Evolutionary conservation across 208 protist species (phyloP), one percentile per base, ranked within the genome.

Genomic region (Wallacemonas collosoma): DNA sequence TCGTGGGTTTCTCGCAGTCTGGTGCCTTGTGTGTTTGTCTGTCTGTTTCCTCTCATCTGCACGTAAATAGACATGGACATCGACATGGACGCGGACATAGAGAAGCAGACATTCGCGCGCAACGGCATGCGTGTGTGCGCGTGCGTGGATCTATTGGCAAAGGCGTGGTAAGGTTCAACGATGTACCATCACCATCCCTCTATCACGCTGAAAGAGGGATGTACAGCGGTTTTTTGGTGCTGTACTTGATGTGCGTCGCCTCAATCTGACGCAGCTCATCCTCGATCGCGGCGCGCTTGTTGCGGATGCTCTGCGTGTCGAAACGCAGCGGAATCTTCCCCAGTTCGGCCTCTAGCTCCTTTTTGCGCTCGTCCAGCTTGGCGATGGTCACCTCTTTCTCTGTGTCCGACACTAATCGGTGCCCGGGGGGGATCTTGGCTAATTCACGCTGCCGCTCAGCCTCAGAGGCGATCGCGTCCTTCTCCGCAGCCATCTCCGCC

Each of bases 281-380:
- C 68, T 96, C 87, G 69, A 96, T 94, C 43, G 73, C 72, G 45
- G 68, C 61, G 4, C 87, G 83, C 2, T 78, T 74, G 62, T 80
- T 80, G 55, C 86, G 85, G 43, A 93, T 93, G 1, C 85, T 76
- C 61, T 87, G 80, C 26, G 91, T 96, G 71, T 96, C 91, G 62
- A 88, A 96, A 26, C 91, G 89, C 41, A 96, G 85, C 11, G 91
- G 91, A 75, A 96, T 91, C 43, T 89, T 87, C 40, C 80, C 80
- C 26, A 96, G 77, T 76, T 94, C 82, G 47, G n/a, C n/a, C 72
- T 96, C 87, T 67, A 96, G 73, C 77, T 96, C 91, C 48, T 76
- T 73, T 57, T 82, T 74, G 36, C 91, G 70, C 68, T 64, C 76
- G 3, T 76, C 85, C 7, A 96, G 72, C 40, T 73, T 76, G 15